Percentiles rank a stretch among this genome's conserved stretches.
Conservation (phyloP, 306 rosid genomes). For the Medicago lupulina region DNA sequence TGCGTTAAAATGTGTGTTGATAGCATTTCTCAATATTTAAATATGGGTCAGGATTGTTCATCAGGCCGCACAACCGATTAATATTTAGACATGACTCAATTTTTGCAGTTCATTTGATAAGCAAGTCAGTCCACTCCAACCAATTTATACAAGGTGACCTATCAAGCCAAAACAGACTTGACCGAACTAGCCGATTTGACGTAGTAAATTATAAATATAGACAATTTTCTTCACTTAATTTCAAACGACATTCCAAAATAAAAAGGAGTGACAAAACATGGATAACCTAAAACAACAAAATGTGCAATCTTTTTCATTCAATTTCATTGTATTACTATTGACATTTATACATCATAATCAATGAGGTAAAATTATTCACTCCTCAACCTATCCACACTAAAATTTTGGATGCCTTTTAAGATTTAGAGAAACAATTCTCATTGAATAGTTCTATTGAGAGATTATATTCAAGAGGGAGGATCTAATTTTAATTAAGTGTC, state of each 20-base stretch:
- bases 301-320: not conserved
- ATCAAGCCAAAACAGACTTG: too few species aligned
- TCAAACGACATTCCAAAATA: not conserved
- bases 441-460: not conserved
- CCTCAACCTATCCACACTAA: not conserved
- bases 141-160: too few species aligned
- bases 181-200: too few species aligned
- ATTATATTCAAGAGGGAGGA: slow-evolving; percentile 20
- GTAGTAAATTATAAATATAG: too few species aligned
- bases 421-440: not conserved
- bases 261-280: not conserved
- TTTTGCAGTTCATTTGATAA: too few species aligned
- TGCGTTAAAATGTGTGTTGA: too few species aligned
- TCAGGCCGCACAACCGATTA: too few species aligned
- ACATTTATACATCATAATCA: not conserved
- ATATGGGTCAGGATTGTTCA: too few species aligned
- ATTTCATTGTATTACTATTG: not conserved
- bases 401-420: not conserved
- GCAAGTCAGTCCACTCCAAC: too few species aligned
- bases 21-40: too few species aligned
- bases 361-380: not conserved
- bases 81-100: too few species aligned
- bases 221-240: not conserved
- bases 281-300: not conserved
- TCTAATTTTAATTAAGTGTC: slow-evolving; percentile 24